phyloP scores from a whole-genome alignment of 495 filamentous ascomycete species.

The Durotheca rogersii region DNA sequence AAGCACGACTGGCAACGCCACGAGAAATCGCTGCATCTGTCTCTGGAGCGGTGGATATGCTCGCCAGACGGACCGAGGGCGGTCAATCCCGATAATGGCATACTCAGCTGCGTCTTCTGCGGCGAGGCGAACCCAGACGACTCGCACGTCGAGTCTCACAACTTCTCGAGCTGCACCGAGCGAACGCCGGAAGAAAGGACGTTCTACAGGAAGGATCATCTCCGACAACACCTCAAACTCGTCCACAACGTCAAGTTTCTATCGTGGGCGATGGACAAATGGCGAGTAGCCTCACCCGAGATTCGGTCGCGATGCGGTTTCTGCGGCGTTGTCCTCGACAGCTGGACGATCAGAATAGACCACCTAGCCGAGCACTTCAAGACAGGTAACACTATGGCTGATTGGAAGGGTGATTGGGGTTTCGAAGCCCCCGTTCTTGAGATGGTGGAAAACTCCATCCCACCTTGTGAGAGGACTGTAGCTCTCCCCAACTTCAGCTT shows the following conservation, averaged over 20 bases:
- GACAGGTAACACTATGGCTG: constrained; percentile 63
- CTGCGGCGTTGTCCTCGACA: constrained; percentile 60
- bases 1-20: constrained; percentile 86
- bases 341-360: constrained; percentile 62
- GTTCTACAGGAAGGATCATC: constrained; percentile 82
- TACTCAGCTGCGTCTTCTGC: constrained; percentile 68
- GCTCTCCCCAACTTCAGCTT: constrained; percentile 14
- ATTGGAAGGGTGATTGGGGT: constrained; percentile 75
- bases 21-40: constrained; percentile 77
- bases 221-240: constrained; percentile 77
- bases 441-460: constrained; percentile 65
- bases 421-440: constrained; percentile 59
- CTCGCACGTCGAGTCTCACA: constrained; percentile 68
- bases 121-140: constrained; percentile 56
- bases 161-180: constrained; percentile 67
- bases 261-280: constrained; percentile 63
- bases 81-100: constrained; percentile 48
- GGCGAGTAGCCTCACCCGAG: constrained; percentile 61
- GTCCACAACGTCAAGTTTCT: constrained; percentile 68
- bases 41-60: constrained; percentile 78
- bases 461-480: constrained; percentile 53
- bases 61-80: constrained; percentile 63
- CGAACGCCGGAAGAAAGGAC: constrained; percentile 65
- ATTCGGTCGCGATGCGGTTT: constrained; percentile 72
- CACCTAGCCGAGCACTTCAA: constrained; percentile 72